phyloP scores from a whole-genome alignment of 169 alveolate species.

The Eimeria necatrix region DNA sequence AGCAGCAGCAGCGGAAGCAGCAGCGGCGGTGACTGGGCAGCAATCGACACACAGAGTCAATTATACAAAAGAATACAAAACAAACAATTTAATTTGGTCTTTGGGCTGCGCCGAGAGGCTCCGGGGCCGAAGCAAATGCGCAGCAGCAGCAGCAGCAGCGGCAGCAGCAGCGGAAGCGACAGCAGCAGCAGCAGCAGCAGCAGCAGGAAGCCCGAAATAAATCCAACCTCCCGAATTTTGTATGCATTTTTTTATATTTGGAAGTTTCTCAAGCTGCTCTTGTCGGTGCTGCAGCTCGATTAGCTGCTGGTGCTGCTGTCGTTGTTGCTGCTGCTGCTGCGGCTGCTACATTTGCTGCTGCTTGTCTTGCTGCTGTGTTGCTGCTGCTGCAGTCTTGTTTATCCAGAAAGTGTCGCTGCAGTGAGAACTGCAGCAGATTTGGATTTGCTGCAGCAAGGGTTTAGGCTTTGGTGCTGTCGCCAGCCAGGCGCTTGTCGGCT shows the following conservation, averaged over 20 bases:
- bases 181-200: conserved; percentile 49
- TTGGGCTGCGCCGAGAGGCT: no score
- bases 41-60: not conserved
- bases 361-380: no score
- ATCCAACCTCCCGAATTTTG: no score
- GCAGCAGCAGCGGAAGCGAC: conserved; percentile 4
- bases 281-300: not conserved
- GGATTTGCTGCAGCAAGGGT: not conserved
- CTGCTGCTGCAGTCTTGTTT: no score
- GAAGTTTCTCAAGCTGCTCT: no score
- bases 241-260: no score
- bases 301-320: not conserved
- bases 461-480: no score
- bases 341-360: no score
- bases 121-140: not conserved
- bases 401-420: no score
- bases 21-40: not conserved
- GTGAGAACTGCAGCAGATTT: no score
- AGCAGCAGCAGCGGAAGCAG: conserved; percentile 5
- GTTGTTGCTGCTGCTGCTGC: not conserved
- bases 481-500: no score
- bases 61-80: not conserved
- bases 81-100: no score
- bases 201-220: not conserved
- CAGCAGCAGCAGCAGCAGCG: not conserved